These are phyloP conservation scores for Setaria viridis DNA, from an alignment of 202 grass and related monocot species.

Conservation along the genomic window DNA sequence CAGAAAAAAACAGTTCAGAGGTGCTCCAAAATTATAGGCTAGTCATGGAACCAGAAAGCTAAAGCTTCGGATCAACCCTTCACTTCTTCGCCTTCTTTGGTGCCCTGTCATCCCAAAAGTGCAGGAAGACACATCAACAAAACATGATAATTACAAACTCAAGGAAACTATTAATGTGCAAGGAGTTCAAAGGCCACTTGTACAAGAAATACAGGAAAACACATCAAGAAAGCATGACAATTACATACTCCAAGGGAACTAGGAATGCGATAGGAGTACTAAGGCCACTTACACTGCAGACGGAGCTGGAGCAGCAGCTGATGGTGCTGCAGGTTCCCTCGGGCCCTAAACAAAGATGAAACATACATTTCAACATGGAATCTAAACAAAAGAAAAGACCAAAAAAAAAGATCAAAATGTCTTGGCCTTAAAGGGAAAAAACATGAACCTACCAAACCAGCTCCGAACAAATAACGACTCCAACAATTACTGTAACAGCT, in stretches of 20 bases:
- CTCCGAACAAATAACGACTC: background rate
- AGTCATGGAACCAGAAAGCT: slow-evolving; percentile 36
- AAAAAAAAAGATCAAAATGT: background rate
- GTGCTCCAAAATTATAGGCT: slow-evolving; percentile 56
- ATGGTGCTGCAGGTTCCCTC: slow-evolving; percentile 43
- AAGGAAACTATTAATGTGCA: background rate
- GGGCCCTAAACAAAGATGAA: slow-evolving; percentile 48
- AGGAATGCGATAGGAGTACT: no score
- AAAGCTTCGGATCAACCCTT: slow-evolving; percentile 27
- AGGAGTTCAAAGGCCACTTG: no score
- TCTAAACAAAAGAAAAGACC: background rate
- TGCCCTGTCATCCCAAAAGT: slow-evolving; percentile 21
- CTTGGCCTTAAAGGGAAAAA: background rate
- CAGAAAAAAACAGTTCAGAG: slow-evolving; percentile 34
- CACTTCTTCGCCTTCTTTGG: slow-evolving; percentile 67
- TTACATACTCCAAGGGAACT: no score
- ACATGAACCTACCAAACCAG: background rate
- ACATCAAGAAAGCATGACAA: no score
- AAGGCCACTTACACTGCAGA: slow-evolving; percentile 42
- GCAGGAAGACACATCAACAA: background rate
- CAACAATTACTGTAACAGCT: no score
- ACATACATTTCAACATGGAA: background rate
- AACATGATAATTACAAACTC: background rate
- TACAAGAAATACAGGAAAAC: background rate
- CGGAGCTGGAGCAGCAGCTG: slow-evolving; percentile 42